phyloP scores from a whole-genome alignment of 257 asterid species.

The Coffea canephora region DNA sequence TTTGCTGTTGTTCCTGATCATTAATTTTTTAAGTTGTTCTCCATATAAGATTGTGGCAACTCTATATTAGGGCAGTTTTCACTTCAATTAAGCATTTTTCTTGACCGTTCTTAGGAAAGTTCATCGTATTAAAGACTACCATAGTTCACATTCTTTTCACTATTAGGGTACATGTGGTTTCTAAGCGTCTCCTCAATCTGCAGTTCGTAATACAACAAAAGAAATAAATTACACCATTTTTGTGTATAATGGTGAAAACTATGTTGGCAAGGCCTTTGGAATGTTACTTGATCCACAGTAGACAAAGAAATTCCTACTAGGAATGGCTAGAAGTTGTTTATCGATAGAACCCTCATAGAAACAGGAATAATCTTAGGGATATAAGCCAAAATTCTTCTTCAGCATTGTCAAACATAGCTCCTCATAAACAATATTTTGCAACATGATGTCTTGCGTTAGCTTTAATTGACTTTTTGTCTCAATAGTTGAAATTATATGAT shows the following conservation, averaged over 20 bases:
- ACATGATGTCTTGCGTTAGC: background rate
- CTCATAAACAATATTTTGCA: background rate
- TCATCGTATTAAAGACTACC: background rate
- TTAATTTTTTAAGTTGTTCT: background rate
- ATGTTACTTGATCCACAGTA: background rate
- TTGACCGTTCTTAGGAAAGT: background rate
- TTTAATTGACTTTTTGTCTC: background rate
- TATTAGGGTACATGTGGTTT: background rate
- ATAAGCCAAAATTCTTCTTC: too few relatives aligned
- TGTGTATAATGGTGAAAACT: background rate
- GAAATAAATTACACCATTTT: background rate
- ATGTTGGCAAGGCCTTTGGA: background rate
- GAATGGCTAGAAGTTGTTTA: background rate
- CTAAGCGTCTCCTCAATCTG: background rate
- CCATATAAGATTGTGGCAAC: background rate
- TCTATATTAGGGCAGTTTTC: background rate
- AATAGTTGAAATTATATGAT: background rate
- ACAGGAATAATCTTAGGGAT: background rate
- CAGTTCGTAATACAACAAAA: background rate
- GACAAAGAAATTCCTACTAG: background rate
- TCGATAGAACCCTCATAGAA: background rate
- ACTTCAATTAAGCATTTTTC: background rate
- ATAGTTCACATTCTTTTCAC: background rate
- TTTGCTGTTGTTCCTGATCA: background rate
- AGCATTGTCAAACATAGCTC: too few relatives aligned